Conservation (phyloP, 805 yeast species). For the Cyberlindnera suaveolens region DNA sequence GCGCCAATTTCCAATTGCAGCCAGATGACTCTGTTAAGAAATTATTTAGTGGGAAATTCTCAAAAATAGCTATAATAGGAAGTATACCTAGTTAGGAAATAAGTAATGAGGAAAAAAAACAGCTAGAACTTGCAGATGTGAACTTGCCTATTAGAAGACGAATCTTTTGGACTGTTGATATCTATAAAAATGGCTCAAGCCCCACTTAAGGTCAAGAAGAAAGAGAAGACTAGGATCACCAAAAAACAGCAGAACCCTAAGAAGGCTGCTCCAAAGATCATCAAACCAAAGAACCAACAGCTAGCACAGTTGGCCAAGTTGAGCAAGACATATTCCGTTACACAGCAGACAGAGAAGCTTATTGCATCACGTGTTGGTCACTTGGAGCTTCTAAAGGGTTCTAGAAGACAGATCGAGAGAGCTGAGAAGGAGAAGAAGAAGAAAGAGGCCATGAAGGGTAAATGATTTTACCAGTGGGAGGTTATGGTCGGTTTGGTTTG, state of each 20-base stretch:
- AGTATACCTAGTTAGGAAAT: no score
- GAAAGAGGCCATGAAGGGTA: conserved; percentile 19
- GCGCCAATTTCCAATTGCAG: no score
- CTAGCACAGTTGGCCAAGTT: conserved; percentile 47
- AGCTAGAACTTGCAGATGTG: no score
- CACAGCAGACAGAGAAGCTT: conserved; percentile 72
- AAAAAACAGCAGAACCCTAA: conserved; percentile 61
- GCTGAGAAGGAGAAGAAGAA: conserved; percentile 38
- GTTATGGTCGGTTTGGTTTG: no score
- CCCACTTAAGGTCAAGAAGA: conserved; percentile 46
- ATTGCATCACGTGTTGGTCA: conserved; percentile 92
- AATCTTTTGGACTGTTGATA: no score
- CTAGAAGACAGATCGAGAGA: conserved; percentile 77
- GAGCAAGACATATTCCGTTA: conserved; percentile 41
- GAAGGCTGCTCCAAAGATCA: conserved; percentile 67
- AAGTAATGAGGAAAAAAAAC: no score
- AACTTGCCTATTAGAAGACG: no score
- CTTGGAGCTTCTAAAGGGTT: conserved; percentile 83
- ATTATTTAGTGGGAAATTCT: no score
- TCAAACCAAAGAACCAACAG: conserved; percentile 59
- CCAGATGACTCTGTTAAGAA: no score
- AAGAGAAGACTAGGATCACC: conserved; percentile 35
- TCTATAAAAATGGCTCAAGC: conserved; percentile 61
- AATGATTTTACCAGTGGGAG: not conserved
- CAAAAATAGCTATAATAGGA: no score